These are phyloP conservation scores for Magnusiomyces paraingens DNA, from an alignment of 1,139 yeast genomes.

Conservation along the genomic window DNA sequence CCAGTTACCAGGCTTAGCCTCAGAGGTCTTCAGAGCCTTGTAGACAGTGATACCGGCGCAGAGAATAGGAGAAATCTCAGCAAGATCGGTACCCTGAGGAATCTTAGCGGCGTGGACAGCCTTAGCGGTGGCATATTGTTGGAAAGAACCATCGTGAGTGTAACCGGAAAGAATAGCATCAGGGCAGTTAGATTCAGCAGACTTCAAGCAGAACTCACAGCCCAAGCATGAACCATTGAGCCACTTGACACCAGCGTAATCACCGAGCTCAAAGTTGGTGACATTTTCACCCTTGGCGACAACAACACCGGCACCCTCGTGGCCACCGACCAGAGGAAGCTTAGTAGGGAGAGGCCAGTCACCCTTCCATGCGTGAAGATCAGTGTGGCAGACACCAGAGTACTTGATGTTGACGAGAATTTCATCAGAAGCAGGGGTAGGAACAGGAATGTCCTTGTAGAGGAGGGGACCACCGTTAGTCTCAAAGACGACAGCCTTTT, in stretches of 20 bases:
- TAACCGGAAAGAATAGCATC: slow-evolving; percentile 67
- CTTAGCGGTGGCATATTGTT: slow-evolving; percentile 79
- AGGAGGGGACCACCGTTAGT: slow-evolving; percentile 57
- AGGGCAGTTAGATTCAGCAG: slow-evolving; percentile 65
- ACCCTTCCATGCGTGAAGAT: slow-evolving; percentile 67
- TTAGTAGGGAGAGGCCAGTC: slow-evolving; percentile 64
- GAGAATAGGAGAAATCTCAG: slow-evolving; percentile 63
- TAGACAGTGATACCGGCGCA: slow-evolving; percentile 85
- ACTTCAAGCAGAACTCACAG: slow-evolving; percentile 66
- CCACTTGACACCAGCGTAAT: slow-evolving; percentile 69
- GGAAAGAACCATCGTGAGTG: slow-evolving; percentile 79
- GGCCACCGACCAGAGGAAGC: slow-evolving; percentile 72
- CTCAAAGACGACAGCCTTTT: slow-evolving; percentile 68
- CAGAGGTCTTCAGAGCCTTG: slow-evolving; percentile 71
- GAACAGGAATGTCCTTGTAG: slow-evolving; percentile 60
- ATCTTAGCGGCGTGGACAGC: slow-evolving; percentile 80
- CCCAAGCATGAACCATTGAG: slow-evolving; percentile 65
- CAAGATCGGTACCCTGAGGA: slow-evolving; percentile 64
- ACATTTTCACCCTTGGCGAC: slow-evolving; percentile 67
- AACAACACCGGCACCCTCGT: slow-evolving; percentile 83
- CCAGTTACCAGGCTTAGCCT: slow-evolving; percentile 65
- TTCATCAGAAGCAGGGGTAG: slow-evolving; percentile 53
- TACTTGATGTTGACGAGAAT: slow-evolving; percentile 55
- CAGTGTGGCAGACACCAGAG: slow-evolving; percentile 66
- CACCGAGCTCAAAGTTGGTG: slow-evolving; percentile 66